phyloP scores from a whole-genome alignment of 2,329 filamentous ascomycete species.

The Xylaria arbuscula region DNA sequence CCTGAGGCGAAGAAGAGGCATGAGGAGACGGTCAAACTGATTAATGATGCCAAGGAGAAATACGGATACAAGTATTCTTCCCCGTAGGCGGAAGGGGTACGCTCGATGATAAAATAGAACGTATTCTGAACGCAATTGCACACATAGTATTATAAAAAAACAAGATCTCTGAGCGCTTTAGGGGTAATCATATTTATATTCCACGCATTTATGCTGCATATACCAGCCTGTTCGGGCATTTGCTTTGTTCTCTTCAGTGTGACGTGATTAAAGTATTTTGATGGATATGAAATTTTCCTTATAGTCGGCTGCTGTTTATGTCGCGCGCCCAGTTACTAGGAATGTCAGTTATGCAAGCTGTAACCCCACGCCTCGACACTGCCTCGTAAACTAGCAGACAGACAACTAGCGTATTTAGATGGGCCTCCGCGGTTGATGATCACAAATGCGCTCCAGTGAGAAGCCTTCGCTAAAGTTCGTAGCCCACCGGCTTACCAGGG shows the following conservation, averaged over 20 bases:
- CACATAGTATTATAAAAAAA: constrained; percentile 1
- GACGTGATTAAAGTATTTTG: no score
- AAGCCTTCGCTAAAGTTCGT: constrained; percentile 16
- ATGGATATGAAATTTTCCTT: no score
- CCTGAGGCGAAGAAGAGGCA: constrained; percentile 59
- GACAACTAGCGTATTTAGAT: not conserved
- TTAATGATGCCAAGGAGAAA: constrained; percentile 58
- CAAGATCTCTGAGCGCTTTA: not conserved
- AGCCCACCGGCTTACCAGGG: constrained; percentile 15
- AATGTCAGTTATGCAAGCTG: no score
- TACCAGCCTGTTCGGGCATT: not conserved
- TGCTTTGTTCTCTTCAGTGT: no score
- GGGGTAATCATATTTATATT: no score
- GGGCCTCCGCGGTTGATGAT: constrained; percentile 1
- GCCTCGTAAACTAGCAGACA: not conserved
- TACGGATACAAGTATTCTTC: constrained; percentile 61
- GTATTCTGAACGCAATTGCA: not conserved
- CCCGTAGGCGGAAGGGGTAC: constrained; percentile 46
- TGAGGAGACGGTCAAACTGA: constrained; percentile 50
- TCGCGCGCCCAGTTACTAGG: no score
- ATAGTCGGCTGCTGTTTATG: no score
- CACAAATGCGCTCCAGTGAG: constrained; percentile 33
- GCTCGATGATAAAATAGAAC: not conserved
- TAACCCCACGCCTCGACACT: not conserved
- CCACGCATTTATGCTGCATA: no score